phyloP scores from a whole-genome alignment of 2,329 filamentous ascomycete species.

The Aspergillus novofumigatus region DNA sequence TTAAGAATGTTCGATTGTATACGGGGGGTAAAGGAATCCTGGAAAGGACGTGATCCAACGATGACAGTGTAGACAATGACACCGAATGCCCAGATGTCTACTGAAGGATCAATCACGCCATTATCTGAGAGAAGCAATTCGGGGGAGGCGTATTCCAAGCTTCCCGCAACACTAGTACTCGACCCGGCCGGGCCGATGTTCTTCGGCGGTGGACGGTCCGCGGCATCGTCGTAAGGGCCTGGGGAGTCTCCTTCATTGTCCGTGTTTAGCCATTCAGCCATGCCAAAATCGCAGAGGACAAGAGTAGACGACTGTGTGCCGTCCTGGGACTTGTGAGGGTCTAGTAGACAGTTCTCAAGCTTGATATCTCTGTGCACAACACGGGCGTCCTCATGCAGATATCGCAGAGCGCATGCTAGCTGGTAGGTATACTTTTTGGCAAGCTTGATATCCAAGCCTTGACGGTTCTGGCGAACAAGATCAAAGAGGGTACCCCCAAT shows the following conservation, averaged over 20 bases:
- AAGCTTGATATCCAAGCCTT: conserved; percentile 48
- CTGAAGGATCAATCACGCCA: conserved; percentile 47
- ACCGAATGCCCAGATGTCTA: conserved; percentile 65
- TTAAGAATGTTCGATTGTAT: conserved; percentile 56
- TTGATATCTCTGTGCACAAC: conserved; percentile 67
- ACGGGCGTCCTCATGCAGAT: conserved; percentile 63
- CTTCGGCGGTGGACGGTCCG: conserved; percentile 45
- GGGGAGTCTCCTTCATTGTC: conserved; percentile 50
- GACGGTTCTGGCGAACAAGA: conserved; percentile 53
- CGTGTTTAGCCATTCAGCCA: conserved; percentile 62
- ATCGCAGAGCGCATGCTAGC: conserved; percentile 60
- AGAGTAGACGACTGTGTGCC: conserved; percentile 52
- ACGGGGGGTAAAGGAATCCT: conserved; percentile 55
- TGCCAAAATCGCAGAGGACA: conserved; percentile 65
- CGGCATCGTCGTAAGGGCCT: conserved; percentile 45
- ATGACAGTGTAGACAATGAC: conserved; percentile 60
- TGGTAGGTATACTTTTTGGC: conserved; percentile 61
- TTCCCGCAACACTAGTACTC: conserved; percentile 57
- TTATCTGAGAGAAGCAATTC: conserved; percentile 41
- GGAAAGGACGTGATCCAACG: conserved; percentile 60
- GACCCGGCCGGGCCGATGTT: conserved; percentile 54
- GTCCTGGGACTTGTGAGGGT: conserved; percentile 48
- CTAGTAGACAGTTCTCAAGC: conserved; percentile 64
- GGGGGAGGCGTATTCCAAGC: conserved; percentile 52
- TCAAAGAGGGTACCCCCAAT: conserved; percentile 63